Evolutionary conservation across 2,329 filamentous ascomycete genomes (phyloP).

Genomic region (Penicillium psychrosexuale): DNA sequence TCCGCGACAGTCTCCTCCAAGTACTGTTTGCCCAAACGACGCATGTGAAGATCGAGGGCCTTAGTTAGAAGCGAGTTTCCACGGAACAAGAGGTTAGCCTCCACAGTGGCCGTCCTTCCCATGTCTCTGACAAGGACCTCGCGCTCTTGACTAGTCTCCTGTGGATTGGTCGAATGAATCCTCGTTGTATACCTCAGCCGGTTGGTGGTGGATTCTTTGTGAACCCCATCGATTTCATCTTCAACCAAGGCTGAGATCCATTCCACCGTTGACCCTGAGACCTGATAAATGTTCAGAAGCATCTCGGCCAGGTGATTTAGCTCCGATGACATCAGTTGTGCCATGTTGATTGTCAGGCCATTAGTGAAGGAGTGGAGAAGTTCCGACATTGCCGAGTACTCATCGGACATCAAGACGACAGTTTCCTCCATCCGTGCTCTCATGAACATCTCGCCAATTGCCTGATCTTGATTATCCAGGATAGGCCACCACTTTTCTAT

Average conservation of each 20-base stretch:
- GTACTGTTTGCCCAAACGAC: constrained; percentile 87
- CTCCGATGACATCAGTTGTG: constrained; percentile 71
- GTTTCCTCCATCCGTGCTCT: constrained; percentile 82
- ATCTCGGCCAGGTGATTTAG: constrained; percentile 78
- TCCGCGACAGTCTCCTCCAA: constrained; percentile 82
- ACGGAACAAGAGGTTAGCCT: constrained; percentile 91
- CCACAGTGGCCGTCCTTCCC: constrained; percentile 63
- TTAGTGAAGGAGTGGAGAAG: constrained; percentile 81
- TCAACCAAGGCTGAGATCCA: constrained; percentile 94
- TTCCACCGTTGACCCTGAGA: constrained; percentile 75
- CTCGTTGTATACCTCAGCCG: constrained; percentile 61
- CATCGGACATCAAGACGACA: constrained; percentile 78
- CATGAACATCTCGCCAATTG: constrained; percentile 79
- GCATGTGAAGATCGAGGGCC: constrained; percentile 92
- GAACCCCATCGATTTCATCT: constrained; percentile 92
- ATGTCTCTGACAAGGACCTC: constrained; percentile 63
- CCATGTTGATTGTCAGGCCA: constrained; percentile 79
- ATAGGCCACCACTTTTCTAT: constrained; percentile 87
- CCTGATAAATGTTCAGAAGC: constrained; percentile 91
- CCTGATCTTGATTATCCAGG: constrained; percentile 69
- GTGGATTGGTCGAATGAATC: constrained; percentile 60
- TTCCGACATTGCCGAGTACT: constrained; percentile 80
- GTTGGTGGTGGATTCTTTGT: constrained; percentile 72
- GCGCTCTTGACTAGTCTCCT: constrained; percentile 54
- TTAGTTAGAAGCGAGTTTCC: constrained; percentile 94